Base-by-base conservation (phyloP, 2,329 filamentous ascomycete species). In the Clonostachys sp. region DNA sequence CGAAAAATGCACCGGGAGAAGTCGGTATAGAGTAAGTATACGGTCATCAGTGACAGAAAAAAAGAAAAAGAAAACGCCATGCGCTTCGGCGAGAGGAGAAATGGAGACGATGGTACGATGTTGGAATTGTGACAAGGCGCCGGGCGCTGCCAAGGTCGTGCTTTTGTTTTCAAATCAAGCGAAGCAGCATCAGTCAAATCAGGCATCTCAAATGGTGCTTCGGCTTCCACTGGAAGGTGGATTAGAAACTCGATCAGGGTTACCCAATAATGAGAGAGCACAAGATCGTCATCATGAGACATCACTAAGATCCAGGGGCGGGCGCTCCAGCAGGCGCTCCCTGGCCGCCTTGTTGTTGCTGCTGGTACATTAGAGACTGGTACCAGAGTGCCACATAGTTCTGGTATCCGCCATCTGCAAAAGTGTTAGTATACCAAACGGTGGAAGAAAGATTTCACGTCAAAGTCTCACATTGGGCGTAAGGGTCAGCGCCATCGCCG, bases 321-420 rank as follows among this genome's bases (percentile, higher is more conserved):
- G 65, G 56, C 45, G 61, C 64, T 50, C 65, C 65, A 35, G 64
- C 56, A 3, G 53, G 49, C 41, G 66, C 54, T 50, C 64, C 65
- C 55, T 67, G 60, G 51, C 67, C 64, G 50, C 65, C 63, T 53
- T 64, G 61, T 42, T 64, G 61, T 46, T 70, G 68, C 50, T 67
- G 70, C 56, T 72, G 68, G 53, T 68, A 68, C 61, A 72, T 64
- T 60, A 78, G 59, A 33, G 86, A 87, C 60, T 88, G 84, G 69
- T 90, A 91, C 88, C 88, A 94, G 57, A 91, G 75, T 39, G 86
- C 81, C 50, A 90, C 68, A 62, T 92, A 94, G 56, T 86, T 86
- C 57, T 91, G 80, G 65, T 92, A 92, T 51, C 89, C 89, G 55
- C 89, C 89, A 67, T 91, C 81, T 84, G 36, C 52, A 8, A n/a